Conservation (phyloP, 2,329 filamentous ascomycete genomes). For the Helicocarpus griseus region DNA sequence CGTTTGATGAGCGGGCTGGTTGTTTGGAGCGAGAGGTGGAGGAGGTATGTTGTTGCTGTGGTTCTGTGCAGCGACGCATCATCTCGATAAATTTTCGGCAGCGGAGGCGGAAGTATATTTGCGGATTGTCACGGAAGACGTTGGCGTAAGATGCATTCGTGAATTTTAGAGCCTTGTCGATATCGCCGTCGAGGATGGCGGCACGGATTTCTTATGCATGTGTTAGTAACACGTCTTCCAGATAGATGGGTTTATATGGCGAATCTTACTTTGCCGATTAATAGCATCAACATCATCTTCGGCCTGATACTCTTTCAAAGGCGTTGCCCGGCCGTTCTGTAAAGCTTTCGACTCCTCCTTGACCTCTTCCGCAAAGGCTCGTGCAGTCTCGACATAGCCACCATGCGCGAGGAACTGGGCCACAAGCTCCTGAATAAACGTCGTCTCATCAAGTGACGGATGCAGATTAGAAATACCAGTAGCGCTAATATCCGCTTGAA, state of each 20-base stretch:
- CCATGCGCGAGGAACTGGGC: slow-evolving; percentile 89
- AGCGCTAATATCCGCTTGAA: slow-evolving; percentile 53
- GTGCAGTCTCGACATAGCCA: slow-evolving; percentile 87
- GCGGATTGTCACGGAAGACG: slow-evolving; percentile 68
- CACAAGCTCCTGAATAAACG: slow-evolving; percentile 72
- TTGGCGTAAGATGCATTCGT: slow-evolving; percentile 69
- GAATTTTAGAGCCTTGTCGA: slow-evolving; percentile 78
- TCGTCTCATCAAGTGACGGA: slow-evolving; percentile 58
- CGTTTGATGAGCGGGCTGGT: slow-evolving; percentile 27
- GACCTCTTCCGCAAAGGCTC: slow-evolving; percentile 77
- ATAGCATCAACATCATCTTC: slow-evolving; percentile 79
- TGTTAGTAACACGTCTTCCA: not conserved
- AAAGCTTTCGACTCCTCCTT: slow-evolving; percentile 62
- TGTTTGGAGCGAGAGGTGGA: slow-evolving; percentile 28
- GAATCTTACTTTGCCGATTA: slow-evolving; percentile 65
- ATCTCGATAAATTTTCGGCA: slow-evolving; percentile 95
- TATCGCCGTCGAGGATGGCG: slow-evolving; percentile 82
- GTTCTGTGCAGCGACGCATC: slow-evolving; percentile 64
- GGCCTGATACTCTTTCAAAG: slow-evolving; percentile 53
- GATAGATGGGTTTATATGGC: not conserved
- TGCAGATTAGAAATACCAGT: slow-evolving; percentile 52
- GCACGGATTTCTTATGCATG: slow-evolving; percentile 60
- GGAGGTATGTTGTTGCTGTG: slow-evolving; percentile 36
- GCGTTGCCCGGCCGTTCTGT: slow-evolving; percentile 43
- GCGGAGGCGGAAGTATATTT: slow-evolving; percentile 77